Evolutionary conservation across 1,284 basidiomycete genomes (phyloP), one percentile per base, ranked within the genome.

Genomic region (Apiotrichum akiyoshidainum): DNA sequence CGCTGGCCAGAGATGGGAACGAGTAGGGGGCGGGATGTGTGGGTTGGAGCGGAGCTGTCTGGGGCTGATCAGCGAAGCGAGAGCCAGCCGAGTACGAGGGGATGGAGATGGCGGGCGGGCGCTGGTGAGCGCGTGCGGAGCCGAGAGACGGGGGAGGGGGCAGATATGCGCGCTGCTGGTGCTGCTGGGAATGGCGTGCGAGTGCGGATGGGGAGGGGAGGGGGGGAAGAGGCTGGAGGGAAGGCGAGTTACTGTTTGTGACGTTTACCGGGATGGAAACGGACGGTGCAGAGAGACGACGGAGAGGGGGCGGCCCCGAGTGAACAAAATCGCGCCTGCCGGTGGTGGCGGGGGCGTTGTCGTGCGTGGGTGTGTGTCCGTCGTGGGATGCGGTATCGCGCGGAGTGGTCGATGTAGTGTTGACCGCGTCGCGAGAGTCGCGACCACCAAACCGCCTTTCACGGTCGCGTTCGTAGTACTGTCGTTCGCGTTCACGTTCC

Each of bases 51-150:
- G 51, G 51, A 3, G 51, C 51, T 4, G 51, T 52, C 17, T 52
- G 51, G 16, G 51, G 51, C 33, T 52, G 51, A 26, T 52, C 51
- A 12, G 41, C 41, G n/a, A 26, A 52, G 17, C 51, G 51, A 9
- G 49, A 37, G 9, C 39, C 12, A 13, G 46, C 33, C 14, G 31
- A 52, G n/a, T 44, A 44, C 9, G 51, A 34, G 5, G 51, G 51
- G 33, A 52, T 52, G 40, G 51, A 52, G 31, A 52, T 52, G 9
- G 51, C 51, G 2, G 51, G 51, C 17, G 51, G 51, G 41, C 41
- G 51, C 41, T 41, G 40, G 13, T 42, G 51, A 10, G 21, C 26
- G 40, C 40, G 51, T 34, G 51, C 19, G 6, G 48, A 42, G 12
- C 41, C 51, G 31, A 52, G 51, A 16, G 51, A 52, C 9, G 51